phyloP scores from a whole-genome alignment of 2,329 filamentous ascomycete species.

The Fusarium subtropicale region DNA sequence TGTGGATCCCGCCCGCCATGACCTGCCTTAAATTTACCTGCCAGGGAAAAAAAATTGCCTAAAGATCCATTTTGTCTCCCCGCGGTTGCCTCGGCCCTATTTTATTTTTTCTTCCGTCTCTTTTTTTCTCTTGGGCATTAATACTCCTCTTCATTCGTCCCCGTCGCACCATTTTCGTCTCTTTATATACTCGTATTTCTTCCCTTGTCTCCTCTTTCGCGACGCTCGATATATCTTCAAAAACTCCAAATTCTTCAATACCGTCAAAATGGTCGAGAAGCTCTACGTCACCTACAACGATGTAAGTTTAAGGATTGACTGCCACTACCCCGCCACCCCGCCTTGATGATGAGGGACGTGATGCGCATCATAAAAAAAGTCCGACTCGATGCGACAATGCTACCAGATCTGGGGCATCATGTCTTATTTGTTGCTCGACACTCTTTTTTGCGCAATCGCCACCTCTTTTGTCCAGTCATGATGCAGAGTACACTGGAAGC shows the following conservation, averaged over 20 bases:
- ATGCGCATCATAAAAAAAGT: constrained; percentile 33
- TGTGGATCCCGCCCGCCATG: background rate
- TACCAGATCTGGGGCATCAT: background rate
- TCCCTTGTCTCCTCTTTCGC: background rate
- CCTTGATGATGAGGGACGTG: constrained; percentile 38
- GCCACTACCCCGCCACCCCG: constrained; percentile 46
- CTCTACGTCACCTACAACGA: constrained; percentile 93
- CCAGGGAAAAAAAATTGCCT: constrained; percentile 41
- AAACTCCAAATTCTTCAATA: constrained; percentile 7
- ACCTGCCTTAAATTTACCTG: background rate
- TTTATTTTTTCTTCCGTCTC: constrained; percentile 21
- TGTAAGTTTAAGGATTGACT: constrained; percentile 73
- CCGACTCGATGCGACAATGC: constrained; percentile 13
- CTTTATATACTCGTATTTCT: constrained; percentile 1
- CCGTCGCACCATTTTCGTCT: constrained; percentile 17
- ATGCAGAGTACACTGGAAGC: background rate
- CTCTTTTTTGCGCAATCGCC: background rate
- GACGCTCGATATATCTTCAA: constrained; percentile 28
- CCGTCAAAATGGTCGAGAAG: constrained; percentile 80
- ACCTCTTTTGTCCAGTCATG: background rate
- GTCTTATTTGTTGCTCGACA: background rate
- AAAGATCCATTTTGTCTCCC: constrained; percentile 33
- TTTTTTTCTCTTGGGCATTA: constrained; percentile 37
- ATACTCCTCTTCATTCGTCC: constrained; percentile 17
- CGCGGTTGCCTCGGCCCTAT: constrained; percentile 34